Evolutionary conservation across 179 eudicot genomes (phyloP), one percentile per base, ranked within the genome.

Genomic region (Beta macrorhiza): DNA sequence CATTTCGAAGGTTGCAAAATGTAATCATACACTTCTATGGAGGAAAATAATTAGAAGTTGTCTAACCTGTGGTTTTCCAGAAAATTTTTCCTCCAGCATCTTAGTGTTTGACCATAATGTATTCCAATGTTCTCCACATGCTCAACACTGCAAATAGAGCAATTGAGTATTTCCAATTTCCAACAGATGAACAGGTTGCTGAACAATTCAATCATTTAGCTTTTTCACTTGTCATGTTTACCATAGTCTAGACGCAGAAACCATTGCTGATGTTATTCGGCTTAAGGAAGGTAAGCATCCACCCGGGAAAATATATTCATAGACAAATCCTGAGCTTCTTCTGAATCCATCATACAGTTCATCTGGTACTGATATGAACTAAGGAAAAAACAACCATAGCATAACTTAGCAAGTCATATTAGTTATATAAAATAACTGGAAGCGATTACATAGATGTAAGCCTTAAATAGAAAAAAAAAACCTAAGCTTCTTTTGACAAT

Each of bases 251-350:
- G 98, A 95, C 55, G 93, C 85, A 82, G 90, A 83, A 80, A 88
- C 84, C 98, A 93, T 95, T 75, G 97, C 97, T 59, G 98, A 83
- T 67, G 93, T 95, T 75, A 92, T 87, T 79, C 90, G 84, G 74
- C 92, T 92, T 74, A 95, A 79, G 13, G 92, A 90, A 77, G 97
- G 98, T 49, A 95, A 37, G 74, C 91, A 91, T 83, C 93, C 93
- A 53, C 97, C 97, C 0, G 97, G 98, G 76, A 95, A 93, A 71
- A 93, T 93, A 78, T 95, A 95, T 82, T 93, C 97, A 81, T 88
- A 90, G 52, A 95, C 87, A 77, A 95, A 93, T 79, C 88, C 97
- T 4, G 97, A 89, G 88, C 93, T 93, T 69, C 81, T 87, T 56
- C 95, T 86, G 74, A 87, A 88, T 82, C 90, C 97, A 20, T 95